Base-by-base conservation (phyloP, 495 filamentous ascomycete species). In the Daldinia vernicosa region DNA sequence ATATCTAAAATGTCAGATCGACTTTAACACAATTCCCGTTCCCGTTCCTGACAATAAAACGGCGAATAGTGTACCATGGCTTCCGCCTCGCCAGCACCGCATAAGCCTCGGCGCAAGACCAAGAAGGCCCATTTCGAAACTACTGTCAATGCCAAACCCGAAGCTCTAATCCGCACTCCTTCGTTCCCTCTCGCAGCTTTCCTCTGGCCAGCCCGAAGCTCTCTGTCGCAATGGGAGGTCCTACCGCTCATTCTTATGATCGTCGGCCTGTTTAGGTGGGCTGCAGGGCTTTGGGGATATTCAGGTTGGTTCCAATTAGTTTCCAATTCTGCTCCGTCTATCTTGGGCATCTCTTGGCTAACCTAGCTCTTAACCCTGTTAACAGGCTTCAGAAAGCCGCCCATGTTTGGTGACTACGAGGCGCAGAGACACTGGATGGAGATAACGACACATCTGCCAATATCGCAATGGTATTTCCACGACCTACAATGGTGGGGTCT, bases 381-480 rank as follows among this genome's bases (percentile, higher is more conserved):
- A 35, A 0, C 61, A 94, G 93, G 94, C 54, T 92, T 89, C 69
- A 80, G 90, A 67, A 88, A 88, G 43, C 93, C 93, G 3, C 95
- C 95, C 15, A 94, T 97, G 90, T 89, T 96, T 72, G 95, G 95
- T 59, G 95, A 99, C 78, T 98, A 97, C 77, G 95, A 99, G 79
- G 95, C 96, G 6, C 95, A 99, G 78, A 80, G 95, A 71, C 95
- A 99, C 75, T 99, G 95, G 95, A 98, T 98, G 95, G 95, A 98
- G 74, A 86, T 98, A 69, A 97, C 96, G 1, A 91, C 86, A 14
- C 88, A 95, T 65, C 84, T 99, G 4, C 96, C 95, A 8, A 84
- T 97, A 43, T 92, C 91, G 4, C 92, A 95, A 75, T 99, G 95
- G 96, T 98, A 99, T 79, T 96, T 94, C 75, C 93, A 98, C 80